phyloP scores from a whole-genome alignment of 257 asterid species.

The Nicotiana paniculata region DNA sequence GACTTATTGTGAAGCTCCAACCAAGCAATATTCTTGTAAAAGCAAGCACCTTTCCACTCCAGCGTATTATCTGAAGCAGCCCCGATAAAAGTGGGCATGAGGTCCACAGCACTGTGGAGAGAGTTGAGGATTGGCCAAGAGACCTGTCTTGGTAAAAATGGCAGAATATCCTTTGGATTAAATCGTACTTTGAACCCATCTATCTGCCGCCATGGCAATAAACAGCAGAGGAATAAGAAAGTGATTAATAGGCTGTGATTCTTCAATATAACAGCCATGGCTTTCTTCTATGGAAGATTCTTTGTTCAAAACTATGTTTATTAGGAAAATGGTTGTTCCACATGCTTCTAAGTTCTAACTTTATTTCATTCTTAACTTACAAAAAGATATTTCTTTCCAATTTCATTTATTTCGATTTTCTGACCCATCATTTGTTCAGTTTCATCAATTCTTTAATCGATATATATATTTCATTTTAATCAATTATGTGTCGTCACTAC shows the following conservation, averaged over 20 bases:
- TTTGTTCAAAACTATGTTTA: not conserved
- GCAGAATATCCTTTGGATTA: slow-evolving; percentile 52
- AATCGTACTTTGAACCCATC: slow-evolving; percentile 46
- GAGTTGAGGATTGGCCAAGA: slow-evolving; percentile 63
- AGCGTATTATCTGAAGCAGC: slow-evolving; percentile 45
- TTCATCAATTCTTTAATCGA: not conserved
- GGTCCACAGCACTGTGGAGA: slow-evolving; percentile 57
- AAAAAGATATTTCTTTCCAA: not conserved
- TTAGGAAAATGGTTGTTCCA: not conserved
- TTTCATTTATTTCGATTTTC: not conserved
- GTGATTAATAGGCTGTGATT: slow-evolving; percentile 23
- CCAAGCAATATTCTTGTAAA: slow-evolving; percentile 69
- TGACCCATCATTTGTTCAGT: not conserved
- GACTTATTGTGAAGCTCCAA: slow-evolving; percentile 64
- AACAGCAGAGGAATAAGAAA: slow-evolving; percentile 22
- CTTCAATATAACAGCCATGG: slow-evolving; percentile 26
- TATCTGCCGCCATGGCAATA: slow-evolving; percentile 12
- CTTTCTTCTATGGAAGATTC: not conserved
- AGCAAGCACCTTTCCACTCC: slow-evolving; percentile 84
- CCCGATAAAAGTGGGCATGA: slow-evolving; percentile 74
- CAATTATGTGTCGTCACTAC: not conserved
- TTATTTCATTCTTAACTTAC: not conserved
- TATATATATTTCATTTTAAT: not conserved
- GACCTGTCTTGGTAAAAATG: slow-evolving; percentile 61
- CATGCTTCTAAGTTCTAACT: not conserved